phyloP scores from a whole-genome alignment of 768 basidiomycete species.

The Tricholoma flavovirens region DNA sequence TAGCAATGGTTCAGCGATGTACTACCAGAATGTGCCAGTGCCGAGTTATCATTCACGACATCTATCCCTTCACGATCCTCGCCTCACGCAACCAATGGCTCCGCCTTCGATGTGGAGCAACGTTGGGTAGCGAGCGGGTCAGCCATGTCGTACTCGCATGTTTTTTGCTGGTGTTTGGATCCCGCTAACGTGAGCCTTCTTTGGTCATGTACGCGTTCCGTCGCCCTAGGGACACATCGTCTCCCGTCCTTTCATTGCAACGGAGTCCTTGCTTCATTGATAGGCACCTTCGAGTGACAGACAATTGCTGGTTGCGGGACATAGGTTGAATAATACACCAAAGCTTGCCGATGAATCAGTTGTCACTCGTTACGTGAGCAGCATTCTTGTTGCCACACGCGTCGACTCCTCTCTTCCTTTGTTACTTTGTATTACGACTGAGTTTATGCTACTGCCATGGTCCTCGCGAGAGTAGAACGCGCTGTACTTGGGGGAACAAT shows the following conservation, averaged over 20 bases:
- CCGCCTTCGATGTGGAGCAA: conserved; percentile 30
- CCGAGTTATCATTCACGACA: conserved; percentile 22
- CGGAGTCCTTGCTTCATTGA: conserved; percentile 2
- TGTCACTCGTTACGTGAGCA: neutral
- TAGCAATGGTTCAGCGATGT: conserved; percentile 9
- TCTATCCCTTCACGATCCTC: conserved; percentile 25
- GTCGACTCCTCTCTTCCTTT: neutral
- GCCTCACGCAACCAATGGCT: conserved; percentile 20
- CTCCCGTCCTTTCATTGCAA: neutral
- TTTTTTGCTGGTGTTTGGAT: neutral
- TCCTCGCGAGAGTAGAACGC: neutral
- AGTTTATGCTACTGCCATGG: neutral
- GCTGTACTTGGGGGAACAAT: neutral
- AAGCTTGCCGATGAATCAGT: conserved; percentile 2
- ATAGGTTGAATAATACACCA: neutral
- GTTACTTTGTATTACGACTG: neutral
- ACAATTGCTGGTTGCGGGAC: neutral
- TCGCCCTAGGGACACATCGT: neutral
- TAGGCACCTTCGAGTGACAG: conserved; percentile 1
- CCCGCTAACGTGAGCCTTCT: neutral
- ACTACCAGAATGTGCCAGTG: conserved; percentile 14
- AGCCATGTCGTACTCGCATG: neutral
- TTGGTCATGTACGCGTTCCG: neutral
- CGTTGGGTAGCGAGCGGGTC: conserved; percentile 19
- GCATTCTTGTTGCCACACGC: neutral